A percentile compares a stretch with the other conserved stretches of the same genome.
Conservation (phyloP, 2,329 filamentous ascomycete genomes). For the Chalaropsis thielavioides region DNA sequence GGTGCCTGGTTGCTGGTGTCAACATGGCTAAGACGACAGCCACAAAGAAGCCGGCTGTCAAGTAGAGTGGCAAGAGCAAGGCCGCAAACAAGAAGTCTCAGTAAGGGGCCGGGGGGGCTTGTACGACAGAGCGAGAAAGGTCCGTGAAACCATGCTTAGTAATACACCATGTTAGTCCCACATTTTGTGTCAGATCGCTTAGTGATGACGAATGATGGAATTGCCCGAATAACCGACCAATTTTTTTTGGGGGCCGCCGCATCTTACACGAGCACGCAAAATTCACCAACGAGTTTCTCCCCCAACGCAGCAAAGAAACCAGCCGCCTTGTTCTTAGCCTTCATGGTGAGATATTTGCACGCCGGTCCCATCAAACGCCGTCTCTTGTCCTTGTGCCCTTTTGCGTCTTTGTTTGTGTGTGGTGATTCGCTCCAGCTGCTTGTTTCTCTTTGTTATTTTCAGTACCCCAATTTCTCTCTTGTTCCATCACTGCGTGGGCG, state of each 20-base stretch:
- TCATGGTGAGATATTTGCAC: no score
- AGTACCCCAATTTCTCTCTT: no score
- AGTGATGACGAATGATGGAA: not conserved
- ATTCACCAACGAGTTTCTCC: no score
- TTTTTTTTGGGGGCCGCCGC: not conserved
- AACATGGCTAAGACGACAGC: constrained; percentile 1
- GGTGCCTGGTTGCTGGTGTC: constrained; percentile 36
- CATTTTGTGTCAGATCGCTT: not conserved
- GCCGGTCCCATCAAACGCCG: no score
- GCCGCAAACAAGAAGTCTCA: constrained; percentile 18
- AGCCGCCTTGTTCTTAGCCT: no score
- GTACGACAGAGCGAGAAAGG: not conserved
- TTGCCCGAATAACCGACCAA: not conserved
- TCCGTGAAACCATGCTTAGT: not conserved
- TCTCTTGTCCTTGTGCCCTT: no score
- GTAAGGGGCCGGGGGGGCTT: not conserved
- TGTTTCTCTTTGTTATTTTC: no score
- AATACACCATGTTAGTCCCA: not conserved
- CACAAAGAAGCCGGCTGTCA: constrained; percentile 11
- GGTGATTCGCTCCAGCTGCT: no score
- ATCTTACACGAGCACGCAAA: not conserved
- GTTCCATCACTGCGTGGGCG: no score
- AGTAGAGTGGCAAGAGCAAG: constrained; percentile 19
- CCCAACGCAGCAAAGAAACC: no score
- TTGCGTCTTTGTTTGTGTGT: no score